Evolutionary conservation across 1,284 basidiomycete genomes (phyloP), one percentile per base, ranked within the genome.

Genomic region (Amylostereum chailletii): DNA sequence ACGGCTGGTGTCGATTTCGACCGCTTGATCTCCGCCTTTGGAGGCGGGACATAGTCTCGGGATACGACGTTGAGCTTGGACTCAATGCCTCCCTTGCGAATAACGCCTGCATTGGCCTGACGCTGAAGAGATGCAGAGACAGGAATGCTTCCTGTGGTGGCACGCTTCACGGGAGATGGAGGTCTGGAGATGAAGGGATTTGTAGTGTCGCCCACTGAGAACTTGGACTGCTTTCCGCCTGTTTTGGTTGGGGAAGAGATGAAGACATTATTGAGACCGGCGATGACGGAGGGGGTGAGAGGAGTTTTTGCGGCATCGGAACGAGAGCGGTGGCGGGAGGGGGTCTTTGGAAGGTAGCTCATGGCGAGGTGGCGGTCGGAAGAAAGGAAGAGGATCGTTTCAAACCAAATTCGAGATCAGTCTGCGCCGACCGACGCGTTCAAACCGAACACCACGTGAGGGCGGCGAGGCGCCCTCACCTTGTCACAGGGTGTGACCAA

Each of bases 41-140:
- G 66, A 8, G 75, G 74, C 5, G 78, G 69, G 42, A 74, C 65
- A 55, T 79, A 77, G 56, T 81, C 79, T 38, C 73, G 69, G 0
- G 79, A 80, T 49, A 89, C 76, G 27, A 88, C 81, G 47, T 90
- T 81, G 27, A 89, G 66, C 53, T 83, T 72, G 54, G 81, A 83
- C 62, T 90, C 87, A 10, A 88, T 65, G 4, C 86, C 86, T 33
- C 86, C 87, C 54, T 79, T 85, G 33, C 84, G 69, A 52, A 90
- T 80, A 7, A 90, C 74, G 3, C 84, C 84, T 2, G 64, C 65
- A 52, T 72, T 77, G 0, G 83, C 81, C 58, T 87, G 83, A 2
- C 77, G 71, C 44, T 78, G 71, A 4, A 85, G 62, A 2, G 72
- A 72, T 44, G 79, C 77, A 0, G 74, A 74, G 36, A 79, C 69